phyloP scores from a whole-genome alignment of 257 asterid genomes.

The Nicotiana tabacum region DNA sequence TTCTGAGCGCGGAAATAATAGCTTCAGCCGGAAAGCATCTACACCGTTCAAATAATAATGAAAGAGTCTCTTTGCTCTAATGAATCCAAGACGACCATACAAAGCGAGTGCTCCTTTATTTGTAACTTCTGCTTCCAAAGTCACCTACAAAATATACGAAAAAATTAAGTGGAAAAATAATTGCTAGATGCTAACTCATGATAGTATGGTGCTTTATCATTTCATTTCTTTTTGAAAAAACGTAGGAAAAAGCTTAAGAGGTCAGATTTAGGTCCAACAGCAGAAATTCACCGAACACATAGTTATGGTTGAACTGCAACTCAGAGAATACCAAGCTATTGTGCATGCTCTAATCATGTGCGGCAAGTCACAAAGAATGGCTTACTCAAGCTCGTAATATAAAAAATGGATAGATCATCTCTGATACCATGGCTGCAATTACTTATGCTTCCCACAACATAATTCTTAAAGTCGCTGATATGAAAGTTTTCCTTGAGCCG shows the following conservation, averaged over 20 bases:
- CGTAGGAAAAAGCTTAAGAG: neutral
- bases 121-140: conserved; percentile 94
- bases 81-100: conserved; percentile 88
- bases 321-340: neutral
- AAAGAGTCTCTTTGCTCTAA: conserved; percentile 90
- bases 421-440: neutral
- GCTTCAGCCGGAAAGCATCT: conserved; percentile 91
- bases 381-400: neutral
- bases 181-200: neutral
- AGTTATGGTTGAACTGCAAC: neutral
- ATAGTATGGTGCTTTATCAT: neutral
- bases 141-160: conserved; percentile 37
- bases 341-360: neutral
- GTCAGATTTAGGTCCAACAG: neutral
- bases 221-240: neutral
- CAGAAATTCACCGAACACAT: neutral
- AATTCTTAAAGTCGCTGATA: neutral
- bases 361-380: neutral
- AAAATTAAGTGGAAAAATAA: neutral
- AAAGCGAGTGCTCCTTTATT: conserved; percentile 92
- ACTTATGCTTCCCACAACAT: neutral
- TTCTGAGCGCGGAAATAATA: conserved; percentile 64
- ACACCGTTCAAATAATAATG: conserved; percentile 91
- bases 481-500: neutral
- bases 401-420: neutral